These are phyloP conservation scores for Cordyceps fumosorosea DNA, from an alignment of 2,329 filamentous ascomycete species.

Conservation along the genomic window DNA sequence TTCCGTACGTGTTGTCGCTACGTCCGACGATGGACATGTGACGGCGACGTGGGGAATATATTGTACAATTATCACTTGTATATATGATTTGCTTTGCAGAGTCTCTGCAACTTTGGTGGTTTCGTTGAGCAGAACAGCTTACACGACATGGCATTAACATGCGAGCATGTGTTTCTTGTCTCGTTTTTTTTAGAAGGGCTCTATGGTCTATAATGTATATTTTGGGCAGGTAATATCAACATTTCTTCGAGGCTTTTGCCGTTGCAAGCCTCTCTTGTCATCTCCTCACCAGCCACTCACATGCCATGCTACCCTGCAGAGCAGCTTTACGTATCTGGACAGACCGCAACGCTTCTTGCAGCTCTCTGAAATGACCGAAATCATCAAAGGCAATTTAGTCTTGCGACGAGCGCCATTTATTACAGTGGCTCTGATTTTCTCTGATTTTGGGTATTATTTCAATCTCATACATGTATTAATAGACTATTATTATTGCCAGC, in stretches of 20 bases:
- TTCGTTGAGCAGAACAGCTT: background rate
- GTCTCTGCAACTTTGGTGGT: background rate
- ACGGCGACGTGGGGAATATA: background rate
- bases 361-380: too few species aligned
- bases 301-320: too few species aligned
- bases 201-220: conserved; percentile 1
- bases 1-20: conserved; percentile 33
- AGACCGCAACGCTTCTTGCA: too few species aligned
- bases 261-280: background rate
- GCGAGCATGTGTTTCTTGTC: background rate
- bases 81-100: background rate
- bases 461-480: too few species aligned
- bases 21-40: conserved; percentile 23
- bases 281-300: too few species aligned
- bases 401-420: too few species aligned
- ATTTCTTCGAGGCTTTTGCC: background rate
- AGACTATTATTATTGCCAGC: too few species aligned
- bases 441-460: too few species aligned
- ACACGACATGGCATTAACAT: background rate
- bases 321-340: too few species aligned
- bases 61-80: background rate
- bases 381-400: too few species aligned
- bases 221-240: background rate
- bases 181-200: background rate
- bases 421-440: too few species aligned